A percentile compares a stretch with the other conserved stretches of the same genome.
Conservation (phyloP, 2,329 filamentous ascomycete genomes). For the Allantophomopsis lycopodina region DNA sequence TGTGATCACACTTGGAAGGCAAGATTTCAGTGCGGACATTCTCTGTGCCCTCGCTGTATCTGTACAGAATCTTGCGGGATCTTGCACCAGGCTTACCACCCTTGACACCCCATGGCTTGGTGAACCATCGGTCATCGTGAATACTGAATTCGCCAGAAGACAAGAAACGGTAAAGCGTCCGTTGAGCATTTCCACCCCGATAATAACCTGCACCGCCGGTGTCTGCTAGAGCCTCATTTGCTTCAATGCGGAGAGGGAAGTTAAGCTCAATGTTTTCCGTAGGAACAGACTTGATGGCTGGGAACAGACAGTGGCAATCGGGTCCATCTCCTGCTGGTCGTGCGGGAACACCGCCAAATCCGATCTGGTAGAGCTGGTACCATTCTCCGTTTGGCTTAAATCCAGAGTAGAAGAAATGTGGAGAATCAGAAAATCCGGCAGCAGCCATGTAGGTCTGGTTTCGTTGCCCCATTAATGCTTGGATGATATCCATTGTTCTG, state of each 20-base stretch:
- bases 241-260: conserved; percentile 31
- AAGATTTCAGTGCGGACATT: conserved; percentile 20
- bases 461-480: conserved; percentile 32
- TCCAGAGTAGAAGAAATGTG: conserved; percentile 34
- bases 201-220: conserved; percentile 31
- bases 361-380: conserved; percentile 34
- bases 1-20: conserved; percentile 31
- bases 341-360: conserved; percentile 33
- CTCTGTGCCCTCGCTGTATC: conserved; percentile 21
- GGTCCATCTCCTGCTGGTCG: conserved; percentile 30
- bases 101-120: conserved; percentile 32
- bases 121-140: conserved; percentile 33
- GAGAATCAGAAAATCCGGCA: conserved; percentile 34
- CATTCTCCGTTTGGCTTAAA: conserved; percentile 32
- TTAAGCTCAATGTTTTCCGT: conserved; percentile 32
- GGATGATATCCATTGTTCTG: conserved; percentile 32
- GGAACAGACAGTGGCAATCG: conserved; percentile 35
- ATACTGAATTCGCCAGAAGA: conserved; percentile 29
- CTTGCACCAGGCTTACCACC: conserved; percentile 28
- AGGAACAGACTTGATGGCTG: conserved; percentile 33
- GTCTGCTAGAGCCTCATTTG: conserved; percentile 30
- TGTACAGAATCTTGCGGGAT: conserved; percentile 27
- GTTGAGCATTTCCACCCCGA: conserved; percentile 32
- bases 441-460: conserved; percentile 30
- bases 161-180: conserved; percentile 31